Evolutionary conservation across 768 basidiomycete species (phyloP).

Genomic region (Rubroboletus pulcherrimus): DNA sequence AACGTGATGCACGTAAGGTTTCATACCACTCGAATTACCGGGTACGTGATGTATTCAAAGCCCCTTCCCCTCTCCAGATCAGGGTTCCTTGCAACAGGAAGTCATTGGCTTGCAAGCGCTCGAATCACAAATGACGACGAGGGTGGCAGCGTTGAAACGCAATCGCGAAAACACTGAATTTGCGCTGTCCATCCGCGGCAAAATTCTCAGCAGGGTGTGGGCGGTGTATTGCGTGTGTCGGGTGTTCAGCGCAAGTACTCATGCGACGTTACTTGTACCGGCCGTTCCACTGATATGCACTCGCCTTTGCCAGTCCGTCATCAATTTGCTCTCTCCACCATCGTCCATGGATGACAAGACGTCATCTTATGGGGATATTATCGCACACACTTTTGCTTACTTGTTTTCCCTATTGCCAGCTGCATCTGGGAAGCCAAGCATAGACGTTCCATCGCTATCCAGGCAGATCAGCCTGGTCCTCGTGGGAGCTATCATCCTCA

Average conservation of each 20-base stretch:
- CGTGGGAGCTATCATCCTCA: conserved; percentile 74
- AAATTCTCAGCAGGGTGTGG: conserved; percentile 49
- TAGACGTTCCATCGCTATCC: conserved; percentile 41
- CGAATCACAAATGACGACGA: conserved; percentile 62
- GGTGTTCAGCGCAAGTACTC: conserved; percentile 51
- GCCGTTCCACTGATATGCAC: conserved; percentile 14
- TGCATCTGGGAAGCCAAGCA: conserved; percentile 25
- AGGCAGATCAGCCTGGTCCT: conserved; percentile 62
- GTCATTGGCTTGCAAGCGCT: conserved; percentile 62
- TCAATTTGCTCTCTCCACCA: conserved; percentile 33
- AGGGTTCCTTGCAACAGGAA: conserved; percentile 47
- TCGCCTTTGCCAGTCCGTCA: conserved; percentile 25
- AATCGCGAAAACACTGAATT: conserved; percentile 49
- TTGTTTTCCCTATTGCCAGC: conserved; percentile 38
- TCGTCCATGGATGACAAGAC: conserved; percentile 35
- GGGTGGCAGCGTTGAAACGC: conserved; percentile 47
- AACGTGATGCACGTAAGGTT: conserved; percentile 31
- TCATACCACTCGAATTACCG: conserved; percentile 5
- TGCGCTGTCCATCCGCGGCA: conserved; percentile 53
- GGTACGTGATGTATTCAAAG: neutral
- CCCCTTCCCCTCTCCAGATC: conserved; percentile 26
- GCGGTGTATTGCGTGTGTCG: conserved; percentile 66
- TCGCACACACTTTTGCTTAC: conserved; percentile 41
- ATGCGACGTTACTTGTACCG: conserved; percentile 1
- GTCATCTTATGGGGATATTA: conserved; percentile 41